These are phyloP conservation scores for Cucumis sativus DNA, from an alignment of 306 rosid genomes.

Conservation along the genomic window DNA sequence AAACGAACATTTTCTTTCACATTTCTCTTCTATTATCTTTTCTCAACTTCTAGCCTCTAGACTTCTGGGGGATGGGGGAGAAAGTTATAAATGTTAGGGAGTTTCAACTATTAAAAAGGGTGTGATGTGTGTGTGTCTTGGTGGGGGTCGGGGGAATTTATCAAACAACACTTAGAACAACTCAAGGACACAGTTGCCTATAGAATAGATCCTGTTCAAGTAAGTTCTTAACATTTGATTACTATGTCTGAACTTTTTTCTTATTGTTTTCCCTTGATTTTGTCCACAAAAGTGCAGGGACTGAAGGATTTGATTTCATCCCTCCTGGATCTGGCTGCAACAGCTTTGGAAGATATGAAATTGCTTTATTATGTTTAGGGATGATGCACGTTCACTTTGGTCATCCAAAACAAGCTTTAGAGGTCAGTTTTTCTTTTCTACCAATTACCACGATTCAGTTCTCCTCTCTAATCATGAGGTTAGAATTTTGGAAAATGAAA, in stretches of 20 bases:
- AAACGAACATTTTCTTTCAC: neutral
- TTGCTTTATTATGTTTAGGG: slow-evolving; percentile 76
- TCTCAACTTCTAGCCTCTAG: neutral
- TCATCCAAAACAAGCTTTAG: slow-evolving; percentile 88
- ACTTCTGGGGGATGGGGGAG: neutral
- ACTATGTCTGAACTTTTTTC: neutral
- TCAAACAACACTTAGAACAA: neutral
- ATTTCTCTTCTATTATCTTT: neutral
- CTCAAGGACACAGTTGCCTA: no score
- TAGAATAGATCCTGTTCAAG: no score
- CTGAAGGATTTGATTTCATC: slow-evolving; percentile 78
- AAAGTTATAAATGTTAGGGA: neutral
- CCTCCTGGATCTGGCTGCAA: slow-evolving; percentile 49
- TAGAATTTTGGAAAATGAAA: neutral
- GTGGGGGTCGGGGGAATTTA: no score
- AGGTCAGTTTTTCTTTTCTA: slow-evolving; percentile 34
- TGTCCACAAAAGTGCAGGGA: slow-evolving; percentile 93
- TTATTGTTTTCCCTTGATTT: slow-evolving; percentile 14
- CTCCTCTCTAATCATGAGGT: neutral
- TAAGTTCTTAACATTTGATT: neutral
- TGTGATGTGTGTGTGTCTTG: neutral
- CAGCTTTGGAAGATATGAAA: slow-evolving; percentile 76
- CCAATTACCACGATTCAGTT: neutral
- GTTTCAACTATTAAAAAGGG: neutral
- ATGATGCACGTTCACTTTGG: slow-evolving; percentile 97